Conservation (phyloP, 2,329 filamentous ascomycete species). For the Penicillium sp. region DNA sequence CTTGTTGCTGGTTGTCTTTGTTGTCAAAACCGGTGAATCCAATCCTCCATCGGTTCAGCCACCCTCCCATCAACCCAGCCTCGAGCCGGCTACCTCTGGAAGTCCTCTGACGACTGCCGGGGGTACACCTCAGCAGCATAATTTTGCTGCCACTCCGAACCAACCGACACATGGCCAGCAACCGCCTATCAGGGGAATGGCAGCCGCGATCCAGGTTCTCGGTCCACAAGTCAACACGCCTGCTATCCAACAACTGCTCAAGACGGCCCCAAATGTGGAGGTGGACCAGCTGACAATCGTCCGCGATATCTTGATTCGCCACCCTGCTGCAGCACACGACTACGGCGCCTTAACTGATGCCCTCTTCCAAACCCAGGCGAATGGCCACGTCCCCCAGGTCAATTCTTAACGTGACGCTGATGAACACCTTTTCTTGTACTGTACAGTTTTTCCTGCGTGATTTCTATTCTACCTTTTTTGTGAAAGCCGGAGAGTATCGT, state of each 20-base stretch:
- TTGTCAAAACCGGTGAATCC: slow-evolving; percentile 60
- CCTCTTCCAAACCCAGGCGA: slow-evolving; percentile 34
- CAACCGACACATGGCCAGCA: slow-evolving; percentile 20
- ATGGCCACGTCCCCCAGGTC: slow-evolving; percentile 25
- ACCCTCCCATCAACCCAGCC: slow-evolving; percentile 36
- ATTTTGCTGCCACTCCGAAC: slow-evolving; percentile 6
- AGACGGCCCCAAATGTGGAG: slow-evolving; percentile 62
- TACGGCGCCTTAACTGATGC: slow-evolving; percentile 41
- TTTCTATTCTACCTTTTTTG: slow-evolving; percentile 1
- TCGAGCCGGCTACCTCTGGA: slow-evolving; percentile 31
- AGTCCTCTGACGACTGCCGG: slow-evolving; percentile 30
- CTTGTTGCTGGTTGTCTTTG: slow-evolving; percentile 76
- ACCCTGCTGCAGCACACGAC: slow-evolving; percentile 60
- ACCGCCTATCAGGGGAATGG: slow-evolving; percentile 44
- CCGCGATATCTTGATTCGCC: slow-evolving; percentile 58
- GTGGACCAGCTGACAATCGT: slow-evolving; percentile 70
- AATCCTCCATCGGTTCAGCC: slow-evolving; percentile 39
- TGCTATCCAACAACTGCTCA: slow-evolving; percentile 63
- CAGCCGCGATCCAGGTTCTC: slow-evolving; percentile 57
- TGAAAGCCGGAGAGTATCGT: neutral
- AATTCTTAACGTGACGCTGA: slow-evolving; percentile 10
- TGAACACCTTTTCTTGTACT: slow-evolving; percentile 8
- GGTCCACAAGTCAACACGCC: slow-evolving; percentile 58
- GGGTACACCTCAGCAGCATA: slow-evolving; percentile 25
- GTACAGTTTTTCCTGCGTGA: slow-evolving; percentile 17